A percentile compares a stretch with the other conserved stretches of the same genome.
Evolutionary conservation across 2,329 filamentous ascomycete species (phyloP).

Genomic region (Ophiostoma tasmaniense): DNA sequence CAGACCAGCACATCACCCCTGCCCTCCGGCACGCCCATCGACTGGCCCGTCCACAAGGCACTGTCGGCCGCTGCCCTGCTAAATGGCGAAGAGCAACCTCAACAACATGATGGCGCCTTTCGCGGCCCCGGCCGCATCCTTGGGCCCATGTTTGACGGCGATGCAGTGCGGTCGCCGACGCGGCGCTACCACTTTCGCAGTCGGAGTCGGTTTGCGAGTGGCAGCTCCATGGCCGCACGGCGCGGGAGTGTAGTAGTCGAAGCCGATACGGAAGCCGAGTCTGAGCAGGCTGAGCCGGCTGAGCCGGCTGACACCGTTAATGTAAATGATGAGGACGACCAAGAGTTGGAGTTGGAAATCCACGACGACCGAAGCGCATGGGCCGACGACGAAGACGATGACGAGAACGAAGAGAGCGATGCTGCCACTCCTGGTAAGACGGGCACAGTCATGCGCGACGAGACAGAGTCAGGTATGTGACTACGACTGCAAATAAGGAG

Average conservation of each 20-base stretch:
- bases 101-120: not conserved
- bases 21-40: not conserved
- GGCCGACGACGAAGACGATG: not conserved
- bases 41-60: not conserved
- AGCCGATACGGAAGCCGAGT: not conserved
- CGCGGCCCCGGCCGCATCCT: not conserved
- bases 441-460: not conserved
- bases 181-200: not conserved
- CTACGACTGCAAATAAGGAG: no score
- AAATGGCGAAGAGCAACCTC: not conserved
- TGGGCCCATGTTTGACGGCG: not conserved
- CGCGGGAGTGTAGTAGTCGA: not conserved
- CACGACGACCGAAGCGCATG: not conserved
- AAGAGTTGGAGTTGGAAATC: not conserved
- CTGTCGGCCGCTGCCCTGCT: not conserved
- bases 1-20: not conserved
- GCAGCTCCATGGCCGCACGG: not conserved
- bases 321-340: not conserved
- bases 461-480: not conserved
- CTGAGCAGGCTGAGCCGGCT: not conserved
- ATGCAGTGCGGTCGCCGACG: not conserved
- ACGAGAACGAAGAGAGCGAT: not conserved
- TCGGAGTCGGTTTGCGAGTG: not conserved
- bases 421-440: not conserved
- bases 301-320: not conserved